These are phyloP conservation scores for Pyronema domesticum DNA, from an alignment of 495 filamentous ascomycete species.

Conservation along the genomic window DNA sequence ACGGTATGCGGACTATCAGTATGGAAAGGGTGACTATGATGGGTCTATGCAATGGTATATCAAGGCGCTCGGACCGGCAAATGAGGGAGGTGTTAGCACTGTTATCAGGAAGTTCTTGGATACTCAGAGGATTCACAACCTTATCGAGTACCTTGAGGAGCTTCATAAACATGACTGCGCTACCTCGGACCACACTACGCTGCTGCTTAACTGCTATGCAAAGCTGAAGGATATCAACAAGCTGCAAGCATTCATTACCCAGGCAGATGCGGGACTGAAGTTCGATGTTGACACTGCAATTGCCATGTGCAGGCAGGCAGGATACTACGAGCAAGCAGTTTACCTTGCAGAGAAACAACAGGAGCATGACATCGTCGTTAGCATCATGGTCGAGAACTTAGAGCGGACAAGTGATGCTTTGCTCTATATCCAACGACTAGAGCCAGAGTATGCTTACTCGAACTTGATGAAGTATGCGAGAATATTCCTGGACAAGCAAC, in stretches of 20 bases:
- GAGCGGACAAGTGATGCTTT: constrained; percentile 75
- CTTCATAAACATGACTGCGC: constrained; percentile 86
- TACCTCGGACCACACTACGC: constrained; percentile 87
- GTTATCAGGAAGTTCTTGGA: constrained; percentile 40
- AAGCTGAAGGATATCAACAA: constrained; percentile 93
- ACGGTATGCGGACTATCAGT: constrained; percentile 88
- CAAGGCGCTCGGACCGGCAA: constrained; percentile 57
- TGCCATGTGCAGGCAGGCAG: constrained; percentile 90
- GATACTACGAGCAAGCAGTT: constrained; percentile 93
- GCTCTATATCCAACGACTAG: constrained; percentile 73
- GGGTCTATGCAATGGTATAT: constrained; percentile 97
- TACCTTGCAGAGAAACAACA: constrained; percentile 87
- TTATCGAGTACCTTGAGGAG: constrained; percentile 95
- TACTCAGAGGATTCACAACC: constrained; percentile 86
- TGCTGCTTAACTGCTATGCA: constrained; percentile 91
- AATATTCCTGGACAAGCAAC: constrained; percentile 70
- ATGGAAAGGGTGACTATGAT: constrained; percentile 86
- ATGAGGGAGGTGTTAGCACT: constrained; percentile 23
- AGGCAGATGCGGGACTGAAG: constrained; percentile 74
- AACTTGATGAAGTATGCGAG: constrained; percentile 92
- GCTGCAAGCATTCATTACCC: constrained; percentile 84
- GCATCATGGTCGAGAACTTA: constrained; percentile 88
- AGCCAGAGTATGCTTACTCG: constrained; percentile 69
- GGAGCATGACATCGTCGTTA: constrained; percentile 83
- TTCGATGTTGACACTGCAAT: constrained; percentile 97